These are phyloP conservation scores for Stagonosporopsis cucurbitacearum DNA, from an alignment of 2,329 filamentous ascomycete genomes.

Conservation along the genomic window DNA sequence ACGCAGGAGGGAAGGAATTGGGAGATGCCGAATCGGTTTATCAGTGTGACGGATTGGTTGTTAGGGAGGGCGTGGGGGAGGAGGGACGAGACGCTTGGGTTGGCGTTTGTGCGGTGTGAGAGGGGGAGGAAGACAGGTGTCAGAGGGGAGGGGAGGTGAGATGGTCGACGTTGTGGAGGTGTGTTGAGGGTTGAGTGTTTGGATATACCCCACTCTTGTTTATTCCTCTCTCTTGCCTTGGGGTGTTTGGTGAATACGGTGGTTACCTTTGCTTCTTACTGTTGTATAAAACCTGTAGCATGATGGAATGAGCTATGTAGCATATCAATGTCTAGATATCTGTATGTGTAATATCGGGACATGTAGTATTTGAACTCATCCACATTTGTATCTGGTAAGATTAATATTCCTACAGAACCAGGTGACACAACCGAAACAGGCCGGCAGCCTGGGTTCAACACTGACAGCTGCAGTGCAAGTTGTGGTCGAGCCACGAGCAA, in stretches of 20 bases:
- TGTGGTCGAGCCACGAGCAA: neutral
- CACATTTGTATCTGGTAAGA: too few relatives aligned
- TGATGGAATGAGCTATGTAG: neutral
- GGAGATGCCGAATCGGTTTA: conserved; percentile 84
- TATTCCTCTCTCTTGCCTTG: neutral
- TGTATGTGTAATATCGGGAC: too few relatives aligned
- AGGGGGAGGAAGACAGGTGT: conserved; percentile 18
- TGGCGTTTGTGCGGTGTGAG: conserved; percentile 48
- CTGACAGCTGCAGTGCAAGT: conserved; percentile 30
- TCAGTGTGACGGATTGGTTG: conserved; percentile 93
- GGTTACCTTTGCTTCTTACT: neutral
- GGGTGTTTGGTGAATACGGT: neutral
- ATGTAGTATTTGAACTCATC: too few relatives aligned
- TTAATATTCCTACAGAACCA: too few relatives aligned
- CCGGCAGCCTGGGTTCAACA: conserved; percentile 19
- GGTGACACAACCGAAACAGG: conserved; percentile 4
- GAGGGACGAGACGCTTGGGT: conserved; percentile 51
- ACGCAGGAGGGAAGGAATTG: conserved; percentile 82
- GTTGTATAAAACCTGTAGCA: conserved; percentile 10
- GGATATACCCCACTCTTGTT: conserved; percentile 1
- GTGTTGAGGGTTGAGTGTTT: neutral
- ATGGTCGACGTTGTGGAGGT: neutral
- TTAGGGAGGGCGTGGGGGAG: conserved; percentile 74
- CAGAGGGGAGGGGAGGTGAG: neutral
- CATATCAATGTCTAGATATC: too few relatives aligned